Evolutionary conservation across 1,284 basidiomycete genomes (phyloP).

Genomic region (Malassezia nana): DNA sequence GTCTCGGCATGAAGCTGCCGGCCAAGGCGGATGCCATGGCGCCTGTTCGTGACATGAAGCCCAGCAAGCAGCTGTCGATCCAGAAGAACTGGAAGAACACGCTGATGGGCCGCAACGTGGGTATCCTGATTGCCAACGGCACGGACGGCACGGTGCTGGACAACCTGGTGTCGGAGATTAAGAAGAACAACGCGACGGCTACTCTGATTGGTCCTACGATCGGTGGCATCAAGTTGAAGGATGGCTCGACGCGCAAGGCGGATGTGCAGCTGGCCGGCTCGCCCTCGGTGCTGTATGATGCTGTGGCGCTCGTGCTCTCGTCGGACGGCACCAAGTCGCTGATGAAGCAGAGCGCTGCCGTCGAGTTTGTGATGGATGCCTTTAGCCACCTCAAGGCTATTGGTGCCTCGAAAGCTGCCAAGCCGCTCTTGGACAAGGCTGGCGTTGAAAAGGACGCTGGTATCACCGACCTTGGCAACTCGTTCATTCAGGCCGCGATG

Average conservation of each 20-base stretch:
- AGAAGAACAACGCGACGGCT: neutral
- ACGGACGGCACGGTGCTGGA: neutral
- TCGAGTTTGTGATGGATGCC: conserved; percentile 6
- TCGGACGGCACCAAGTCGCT: neutral
- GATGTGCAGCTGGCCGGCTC: conserved; percentile 2
- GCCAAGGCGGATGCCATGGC: neutral
- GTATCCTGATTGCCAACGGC: conserved; percentile 5
- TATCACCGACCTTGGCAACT: neutral
- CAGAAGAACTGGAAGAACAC: conserved; percentile 2
- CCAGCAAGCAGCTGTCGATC: conserved; percentile 4
- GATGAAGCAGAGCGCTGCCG: neutral
- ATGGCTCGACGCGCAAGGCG: conserved; percentile 3
- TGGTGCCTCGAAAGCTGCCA: neutral
- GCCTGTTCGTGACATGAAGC: neutral
- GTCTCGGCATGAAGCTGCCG: conserved; percentile 12
- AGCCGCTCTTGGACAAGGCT: conserved; percentile 7
- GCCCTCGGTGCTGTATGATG: conserved; percentile 9
- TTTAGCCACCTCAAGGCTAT: conserved; percentile 13
- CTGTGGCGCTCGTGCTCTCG: conserved; percentile 2
- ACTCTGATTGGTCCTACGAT: neutral
- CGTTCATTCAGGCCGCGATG: conserved; percentile 1
- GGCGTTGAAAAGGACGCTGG: neutral
- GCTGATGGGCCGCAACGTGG: conserved; percentile 3
- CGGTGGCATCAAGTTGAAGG: neutral
- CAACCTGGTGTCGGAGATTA: neutral